Evolutionary conservation across 192 early-diverging fungal genomes (phyloP).

Genomic region (Linnemannia schmuckeri): DNA sequence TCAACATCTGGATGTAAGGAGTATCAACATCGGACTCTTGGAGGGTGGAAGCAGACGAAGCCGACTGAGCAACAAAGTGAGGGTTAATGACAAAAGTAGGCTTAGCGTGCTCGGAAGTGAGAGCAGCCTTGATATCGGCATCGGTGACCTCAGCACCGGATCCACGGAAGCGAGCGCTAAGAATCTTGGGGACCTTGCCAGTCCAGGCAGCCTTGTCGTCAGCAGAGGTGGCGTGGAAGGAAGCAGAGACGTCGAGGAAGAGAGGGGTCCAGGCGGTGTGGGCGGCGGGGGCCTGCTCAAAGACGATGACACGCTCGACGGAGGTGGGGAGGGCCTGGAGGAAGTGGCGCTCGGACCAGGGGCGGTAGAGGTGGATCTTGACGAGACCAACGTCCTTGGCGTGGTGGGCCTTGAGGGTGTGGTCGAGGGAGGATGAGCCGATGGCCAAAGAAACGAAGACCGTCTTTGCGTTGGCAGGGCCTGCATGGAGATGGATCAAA

Average conservation of each 20-base stretch:
- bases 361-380: slow-evolving; percentile 83
- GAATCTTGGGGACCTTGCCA: slow-evolving; percentile 54
- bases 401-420: slow-evolving; percentile 46
- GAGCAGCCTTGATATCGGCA: slow-evolving; percentile 18
- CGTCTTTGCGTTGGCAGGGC: slow-evolving; percentile 68
- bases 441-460: slow-evolving; percentile 86
- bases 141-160: slow-evolving; percentile 38
- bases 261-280: slow-evolving; percentile 83
- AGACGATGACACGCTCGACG: slow-evolving; percentile 71
- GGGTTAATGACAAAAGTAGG: slow-evolving; percentile 43
- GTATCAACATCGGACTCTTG: slow-evolving; percentile 68
- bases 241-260: slow-evolving; percentile 86
- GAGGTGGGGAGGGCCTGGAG: slow-evolving; percentile 70
- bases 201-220: slow-evolving; percentile 56
- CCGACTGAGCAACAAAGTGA: slow-evolving; percentile 23
- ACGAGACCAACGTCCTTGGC: slow-evolving; percentile 73
- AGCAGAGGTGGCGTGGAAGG: slow-evolving; percentile 66
- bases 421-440: slow-evolving; percentile 63
- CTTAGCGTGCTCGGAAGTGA: slow-evolving; percentile 28
- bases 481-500: slow-evolving; percentile 21
- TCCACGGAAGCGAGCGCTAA: slow-evolving; percentile 64
- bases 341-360: slow-evolving; percentile 76
- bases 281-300: slow-evolving; percentile 72
- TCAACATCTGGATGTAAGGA: slow-evolving; percentile 86
- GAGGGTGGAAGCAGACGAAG: slow-evolving; percentile 9